Conservation (phyloP, 805 yeast species). For the Candida patagonica region DNA sequence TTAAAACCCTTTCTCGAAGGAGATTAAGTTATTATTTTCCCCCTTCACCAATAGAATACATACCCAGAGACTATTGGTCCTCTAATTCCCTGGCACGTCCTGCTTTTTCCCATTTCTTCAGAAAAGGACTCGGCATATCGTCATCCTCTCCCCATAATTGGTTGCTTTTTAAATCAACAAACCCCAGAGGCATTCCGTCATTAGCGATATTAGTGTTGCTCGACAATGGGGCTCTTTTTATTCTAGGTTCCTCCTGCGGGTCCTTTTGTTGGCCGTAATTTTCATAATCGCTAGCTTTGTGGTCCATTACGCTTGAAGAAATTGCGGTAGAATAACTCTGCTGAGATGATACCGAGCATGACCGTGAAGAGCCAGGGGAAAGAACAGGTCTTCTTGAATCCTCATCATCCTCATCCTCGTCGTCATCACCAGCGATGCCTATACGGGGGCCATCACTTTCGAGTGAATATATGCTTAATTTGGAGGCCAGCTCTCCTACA, state of each 20-base stretch:
- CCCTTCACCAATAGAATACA: no score
- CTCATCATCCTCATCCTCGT: background rate
- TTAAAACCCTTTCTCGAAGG: no score
- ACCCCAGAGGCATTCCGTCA: constrained; percentile 20
- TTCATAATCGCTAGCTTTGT: background rate
- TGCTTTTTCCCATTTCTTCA: constrained; percentile 21
- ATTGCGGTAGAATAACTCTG: constrained; percentile 2
- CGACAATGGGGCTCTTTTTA: background rate
- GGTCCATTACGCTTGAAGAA: constrained; percentile 1
- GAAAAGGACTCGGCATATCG: constrained; percentile 27
- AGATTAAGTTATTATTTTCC: no score
- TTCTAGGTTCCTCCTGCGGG: background rate
- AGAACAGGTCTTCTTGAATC: no score
- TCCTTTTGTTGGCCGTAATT: background rate
- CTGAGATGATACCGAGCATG: constrained; percentile 1
- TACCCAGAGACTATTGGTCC: no score
- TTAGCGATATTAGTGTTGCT: background rate
- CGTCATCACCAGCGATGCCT: background rate
- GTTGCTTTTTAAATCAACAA: background rate
- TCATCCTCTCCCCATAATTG: constrained; percentile 18
- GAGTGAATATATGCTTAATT: background rate
- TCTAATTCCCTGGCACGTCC: no score
- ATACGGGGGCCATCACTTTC: background rate
- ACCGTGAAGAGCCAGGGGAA: background rate
- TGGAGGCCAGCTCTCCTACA: background rate